A percentile compares a stretch with the other conserved stretches of the same genome.
Conservation (phyloP, 106 monocot species). For the Dioscorea zingiberensis region DNA sequence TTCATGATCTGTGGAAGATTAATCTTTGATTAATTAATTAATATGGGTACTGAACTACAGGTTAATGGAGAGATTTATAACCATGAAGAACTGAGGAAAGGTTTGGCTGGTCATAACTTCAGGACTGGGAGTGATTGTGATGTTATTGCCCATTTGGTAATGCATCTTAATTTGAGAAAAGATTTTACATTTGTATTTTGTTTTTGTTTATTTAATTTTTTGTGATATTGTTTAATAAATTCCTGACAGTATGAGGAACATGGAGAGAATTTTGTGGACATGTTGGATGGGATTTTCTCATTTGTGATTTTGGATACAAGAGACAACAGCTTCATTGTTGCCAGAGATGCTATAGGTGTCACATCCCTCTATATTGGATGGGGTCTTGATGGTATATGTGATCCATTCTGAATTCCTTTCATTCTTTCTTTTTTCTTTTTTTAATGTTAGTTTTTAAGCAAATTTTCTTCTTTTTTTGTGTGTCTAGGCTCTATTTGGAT, state of each 20-base stretch:
- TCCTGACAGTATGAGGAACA: slow-evolving; percentile 38
- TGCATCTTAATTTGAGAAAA: neutral
- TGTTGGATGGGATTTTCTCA: slow-evolving; percentile 55
- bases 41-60: slow-evolving; percentile 13
- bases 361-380: slow-evolving; percentile 64
- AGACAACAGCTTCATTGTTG: slow-evolving; percentile 44
- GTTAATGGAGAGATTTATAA: slow-evolving; percentile 59
- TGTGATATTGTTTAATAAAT: neutral
- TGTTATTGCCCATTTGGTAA: slow-evolving; percentile 44
- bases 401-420: too few species aligned
- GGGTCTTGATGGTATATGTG: slow-evolving; percentile 46
- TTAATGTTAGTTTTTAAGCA: neutral
- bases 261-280: slow-evolving; percentile 41
- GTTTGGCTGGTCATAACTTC: slow-evolving; percentile 24
- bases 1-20: neutral
- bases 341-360: slow-evolving; percentile 55
- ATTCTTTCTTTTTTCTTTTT: neutral
- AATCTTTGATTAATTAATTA: too few species aligned
- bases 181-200: too few species aligned
- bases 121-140: slow-evolving; percentile 51
- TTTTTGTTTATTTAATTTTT: too few species aligned
- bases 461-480: neutral
- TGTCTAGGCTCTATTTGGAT: slow-evolving; percentile 39
- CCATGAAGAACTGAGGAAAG: slow-evolving; percentile 33
- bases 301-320: slow-evolving; percentile 56